Base-by-base conservation (phyloP, 108 stramenopile species). In the Epipyxis sp. region DNA sequence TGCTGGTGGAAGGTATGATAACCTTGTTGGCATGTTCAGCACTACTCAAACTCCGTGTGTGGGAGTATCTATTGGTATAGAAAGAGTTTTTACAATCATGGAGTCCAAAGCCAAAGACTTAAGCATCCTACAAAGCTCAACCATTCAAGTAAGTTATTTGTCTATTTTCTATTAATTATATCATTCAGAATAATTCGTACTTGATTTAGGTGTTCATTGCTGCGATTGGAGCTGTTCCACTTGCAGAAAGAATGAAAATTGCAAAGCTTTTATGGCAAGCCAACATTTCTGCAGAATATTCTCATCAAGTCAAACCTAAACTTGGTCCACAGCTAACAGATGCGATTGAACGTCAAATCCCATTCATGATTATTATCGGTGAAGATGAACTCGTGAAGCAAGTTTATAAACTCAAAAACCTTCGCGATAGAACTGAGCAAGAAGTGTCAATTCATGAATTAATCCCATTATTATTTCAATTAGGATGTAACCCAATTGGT, bases 21-120 rank as follows among this genome's bases (percentile, higher is more conserved):
- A 89, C 65, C 90, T 95, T 13, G 94, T 94, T 29, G 92, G 92
- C 76, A 95, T 94, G 94, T 95, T 95, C 81, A 83, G 87, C 71
- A 91, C 90, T 32, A 87, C 88, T 72, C 82, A 90, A 41, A 92
- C 91, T 13, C 94, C 94, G 2, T 94, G 93, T 76, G 94, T 95
- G 1, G 94, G 94, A 41, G 92, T 93, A 20, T 88, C 87, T 77
- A 90, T 95, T 61, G 94, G 94, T 58, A 92, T 95, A 69, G 94
- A 95, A 83, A 90, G 94, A 58, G 91, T 95, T 0, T 91, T 95
- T 69, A 91, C 94, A 69, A 90, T 95, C 35, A 92, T 95, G 94
- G 94, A 94, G 81, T 82, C 78, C 62, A 85, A 32, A 40, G 78
- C 67, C 41, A 34, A 30, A 29, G 42, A 16, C 67, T 79, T 42